Percentiles rank a stretch among this genome's conserved stretches.
phyloP scores from a whole-genome alignment of 164 flowering plant species.

The Akebia trifoliata region DNA sequence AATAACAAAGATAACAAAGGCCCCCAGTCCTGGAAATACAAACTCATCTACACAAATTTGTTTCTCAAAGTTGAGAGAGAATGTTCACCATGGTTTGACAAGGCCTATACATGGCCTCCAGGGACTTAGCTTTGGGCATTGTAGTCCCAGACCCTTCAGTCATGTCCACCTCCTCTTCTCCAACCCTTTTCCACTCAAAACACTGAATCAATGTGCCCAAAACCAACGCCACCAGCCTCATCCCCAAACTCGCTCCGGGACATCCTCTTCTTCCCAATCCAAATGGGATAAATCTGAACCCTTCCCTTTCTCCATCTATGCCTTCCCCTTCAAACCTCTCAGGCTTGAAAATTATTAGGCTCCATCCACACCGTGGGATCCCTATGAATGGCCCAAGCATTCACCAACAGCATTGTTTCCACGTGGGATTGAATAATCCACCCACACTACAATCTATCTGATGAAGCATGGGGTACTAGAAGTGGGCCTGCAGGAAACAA shows the following conservation, averaged over 20 bases:
- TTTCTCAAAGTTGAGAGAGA: constrained; percentile 3
- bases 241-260: not conserved
- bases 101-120: constrained; percentile 12
- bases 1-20: too few relatives aligned
- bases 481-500: constrained; percentile 20
- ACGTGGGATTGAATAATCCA: constrained; percentile 15
- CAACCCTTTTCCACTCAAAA: constrained; percentile 15
- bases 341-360: constrained; percentile 22
- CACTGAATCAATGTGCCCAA: constrained; percentile 13
- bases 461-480: constrained; percentile 26
- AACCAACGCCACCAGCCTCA: not conserved
- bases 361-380: constrained; percentile 27
- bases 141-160: constrained; percentile 6
- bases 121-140: constrained; percentile 7
- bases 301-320: constrained; percentile 5
- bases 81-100: constrained; percentile 1
- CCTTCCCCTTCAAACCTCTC: constrained; percentile 25
- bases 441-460: constrained; percentile 18
- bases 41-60: too few relatives aligned
- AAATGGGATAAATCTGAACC: constrained; percentile 8
- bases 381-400: constrained; percentile 29
- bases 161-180: constrained; percentile 12
- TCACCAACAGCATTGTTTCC: constrained; percentile 26
- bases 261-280: constrained; percentile 10
- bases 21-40: too few relatives aligned